Evolutionary conservation across 2,329 filamentous ascomycete genomes (phyloP), one percentile per base, ranked within the genome.

Genomic region (Alternaria tenuissima): DNA sequence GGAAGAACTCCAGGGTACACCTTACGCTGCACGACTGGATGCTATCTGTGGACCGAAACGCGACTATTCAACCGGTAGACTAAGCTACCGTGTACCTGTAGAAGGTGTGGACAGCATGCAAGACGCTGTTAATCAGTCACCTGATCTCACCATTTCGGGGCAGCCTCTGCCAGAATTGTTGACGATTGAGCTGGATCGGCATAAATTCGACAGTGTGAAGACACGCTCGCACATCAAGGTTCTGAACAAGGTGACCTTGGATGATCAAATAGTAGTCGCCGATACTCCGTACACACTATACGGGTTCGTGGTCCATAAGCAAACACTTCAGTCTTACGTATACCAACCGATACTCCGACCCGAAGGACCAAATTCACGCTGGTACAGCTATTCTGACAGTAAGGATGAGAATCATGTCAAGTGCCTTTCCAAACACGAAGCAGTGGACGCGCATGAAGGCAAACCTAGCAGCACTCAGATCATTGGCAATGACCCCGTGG

Each of bases 331-430:
- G 20, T 88, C 86, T 5, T 83, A 83, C 48, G 81, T 84, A 38
- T 89, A 88, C 76, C 86, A 87, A 65, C 83, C 85, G n/a, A 83
- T 88, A 34, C 74, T 89, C 48, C 82, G 87, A 30, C 87, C 87
- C 1, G 81, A 81, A 44, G 86, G 87, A 3, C 83, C 83, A 6
- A 82, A 81, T 9, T 81, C 82, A 8, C 83, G 81, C 46, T 89
- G 87, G 87, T 84, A 89, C 55, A 83, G 81, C 34, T 89, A 88
- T 64, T 82, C 86, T 32, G 84, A 86, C 63, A 82, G 81, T 46
- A 77, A 76, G 55, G 82, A 83, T 30, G 83, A 84, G 32, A 85
- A 86, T 57, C 81, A 82, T 52, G 86, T 89, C 32, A 82, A 82
- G 52, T 85, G 85, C 44, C 74, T 88, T 59, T 88, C 87, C 0